A percentile compares a stretch with the other conserved stretches of the same genome.
Evolutionary conservation across 192 early-diverging fungal genomes (phyloP).

Genomic region (Mortierella antarctica): DNA sequence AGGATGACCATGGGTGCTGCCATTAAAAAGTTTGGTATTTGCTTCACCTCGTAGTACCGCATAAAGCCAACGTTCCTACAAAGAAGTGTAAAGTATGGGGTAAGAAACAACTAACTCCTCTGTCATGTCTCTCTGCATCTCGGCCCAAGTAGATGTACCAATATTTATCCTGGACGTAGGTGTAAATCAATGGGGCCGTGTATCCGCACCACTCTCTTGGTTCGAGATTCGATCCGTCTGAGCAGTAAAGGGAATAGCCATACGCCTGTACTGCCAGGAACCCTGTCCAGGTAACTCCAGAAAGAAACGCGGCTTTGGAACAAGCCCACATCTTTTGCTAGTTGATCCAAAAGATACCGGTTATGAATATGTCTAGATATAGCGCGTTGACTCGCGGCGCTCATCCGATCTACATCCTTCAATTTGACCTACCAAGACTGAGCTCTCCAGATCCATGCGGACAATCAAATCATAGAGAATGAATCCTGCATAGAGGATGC

Average conservation of each 20-base stretch:
- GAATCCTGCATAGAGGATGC: constrained; percentile 83
- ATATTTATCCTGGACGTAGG: constrained; percentile 87
- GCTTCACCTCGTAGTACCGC: constrained; percentile 80
- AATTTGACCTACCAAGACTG: constrained; percentile 10
- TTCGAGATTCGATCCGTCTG: constrained; percentile 13
- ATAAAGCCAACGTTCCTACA: constrained; percentile 88
- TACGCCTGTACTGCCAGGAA: constrained; percentile 73
- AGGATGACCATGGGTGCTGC: constrained; percentile 82
- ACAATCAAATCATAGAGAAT: constrained; percentile 78
- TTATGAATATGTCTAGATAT: background rate
- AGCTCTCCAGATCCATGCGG: constrained; percentile 18
- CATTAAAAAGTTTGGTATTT: constrained; percentile 93
- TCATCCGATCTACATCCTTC: background rate
- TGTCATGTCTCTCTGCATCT: background rate
- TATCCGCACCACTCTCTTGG: constrained; percentile 76
- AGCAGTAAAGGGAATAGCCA: constrained; percentile 74
- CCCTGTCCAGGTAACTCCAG: constrained; percentile 59
- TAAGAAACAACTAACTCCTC: background rate
- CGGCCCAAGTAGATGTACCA: constrained; percentile 63
- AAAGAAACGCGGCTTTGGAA: constrained; percentile 28
- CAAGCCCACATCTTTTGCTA: constrained; percentile 21
- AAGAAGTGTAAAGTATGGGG: background rate
- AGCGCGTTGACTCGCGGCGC: background rate
- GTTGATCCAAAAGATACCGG: background rate
- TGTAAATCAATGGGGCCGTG: constrained; percentile 74